Conservation (phyloP, 2,329 filamentous ascomycete species). For the Canariomyces notabilis region DNA sequence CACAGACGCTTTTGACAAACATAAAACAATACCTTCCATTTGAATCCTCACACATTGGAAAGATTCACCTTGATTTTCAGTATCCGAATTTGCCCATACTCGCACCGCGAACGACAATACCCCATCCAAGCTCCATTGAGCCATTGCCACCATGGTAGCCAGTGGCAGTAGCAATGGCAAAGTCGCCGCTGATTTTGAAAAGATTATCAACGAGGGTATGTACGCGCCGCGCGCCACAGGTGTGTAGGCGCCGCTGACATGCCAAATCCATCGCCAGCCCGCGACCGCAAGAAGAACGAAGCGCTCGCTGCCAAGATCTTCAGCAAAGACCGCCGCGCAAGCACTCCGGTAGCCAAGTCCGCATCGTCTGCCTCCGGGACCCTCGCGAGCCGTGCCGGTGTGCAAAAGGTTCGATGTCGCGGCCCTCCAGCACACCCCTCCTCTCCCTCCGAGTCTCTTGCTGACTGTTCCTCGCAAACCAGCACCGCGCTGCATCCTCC, state of each 20-base stretch:
- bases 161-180: conserved; percentile 24
- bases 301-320: conserved; percentile 69
- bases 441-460: background rate
- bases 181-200: conserved; percentile 47
- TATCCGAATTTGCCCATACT: background rate
- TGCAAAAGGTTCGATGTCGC: conserved; percentile 53
- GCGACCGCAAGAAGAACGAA: conserved; percentile 67
- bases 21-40: too few relatives aligned
- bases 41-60: too few relatives aligned
- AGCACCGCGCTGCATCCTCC: conserved; percentile 29
- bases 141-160: conserved; percentile 21
- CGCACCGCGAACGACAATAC: background rate
- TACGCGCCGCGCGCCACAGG: conserved; percentile 6
- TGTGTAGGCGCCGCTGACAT: background rate
- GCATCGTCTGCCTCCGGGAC: conserved; percentile 42
- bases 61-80: too few relatives aligned
- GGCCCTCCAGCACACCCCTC: background rate
- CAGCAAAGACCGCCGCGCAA: conserved; percentile 53
- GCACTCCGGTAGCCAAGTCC: conserved; percentile 46
- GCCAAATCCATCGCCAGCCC: conserved; percentile 42
- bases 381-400: conserved; percentile 66
- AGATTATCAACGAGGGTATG: conserved; percentile 51
- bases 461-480: background rate
- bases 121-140: background rate
- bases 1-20: background rate